Evolutionary conservation across 2,329 filamentous ascomycete species (phyloP).

Genomic region (Fusarium sp.): DNA sequence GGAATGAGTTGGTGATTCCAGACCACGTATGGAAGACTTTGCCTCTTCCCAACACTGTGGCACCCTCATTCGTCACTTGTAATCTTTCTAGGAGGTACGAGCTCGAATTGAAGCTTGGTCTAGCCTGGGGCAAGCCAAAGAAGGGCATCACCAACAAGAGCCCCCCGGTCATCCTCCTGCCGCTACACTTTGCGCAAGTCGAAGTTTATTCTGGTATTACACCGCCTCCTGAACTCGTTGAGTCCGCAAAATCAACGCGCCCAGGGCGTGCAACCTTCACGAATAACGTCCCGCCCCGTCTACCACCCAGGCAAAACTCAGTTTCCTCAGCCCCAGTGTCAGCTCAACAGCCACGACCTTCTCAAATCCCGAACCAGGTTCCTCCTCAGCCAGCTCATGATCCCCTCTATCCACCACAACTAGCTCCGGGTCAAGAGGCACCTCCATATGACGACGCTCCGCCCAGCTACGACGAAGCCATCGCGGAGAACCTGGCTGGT

Average conservation of each 20-base stretch:
- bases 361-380: constrained; percentile 38
- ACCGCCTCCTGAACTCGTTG: constrained; percentile 79
- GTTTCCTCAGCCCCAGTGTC: constrained; percentile 29
- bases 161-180: constrained; percentile 80
- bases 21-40: constrained; percentile 75
- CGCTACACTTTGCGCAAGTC: constrained; percentile 77
- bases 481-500: constrained; percentile 77
- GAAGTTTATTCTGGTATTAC: constrained; percentile 88
- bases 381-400: constrained; percentile 52
- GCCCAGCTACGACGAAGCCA: constrained; percentile 92
- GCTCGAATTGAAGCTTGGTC: constrained; percentile 80
- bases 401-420: constrained; percentile 67
- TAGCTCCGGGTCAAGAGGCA: constrained; percentile 54
- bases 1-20: constrained; percentile 76
- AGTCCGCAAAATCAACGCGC: constrained; percentile 58
- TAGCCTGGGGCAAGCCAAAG: constrained; percentile 74
- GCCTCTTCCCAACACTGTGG: constrained; percentile 83
- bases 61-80: constrained; percentile 87
- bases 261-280: constrained; percentile 52
- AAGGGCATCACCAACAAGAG: constrained; percentile 39
- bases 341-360: constrained; percentile 31
- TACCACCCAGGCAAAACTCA: constrained; percentile 49
- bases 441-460: constrained; percentile 77
- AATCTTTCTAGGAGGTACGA: constrained; percentile 86
- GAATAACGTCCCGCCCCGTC: constrained; percentile 45